Base-by-base conservation (phyloP, 169 alveolate species). In the Miamiensis avidus region DNA sequence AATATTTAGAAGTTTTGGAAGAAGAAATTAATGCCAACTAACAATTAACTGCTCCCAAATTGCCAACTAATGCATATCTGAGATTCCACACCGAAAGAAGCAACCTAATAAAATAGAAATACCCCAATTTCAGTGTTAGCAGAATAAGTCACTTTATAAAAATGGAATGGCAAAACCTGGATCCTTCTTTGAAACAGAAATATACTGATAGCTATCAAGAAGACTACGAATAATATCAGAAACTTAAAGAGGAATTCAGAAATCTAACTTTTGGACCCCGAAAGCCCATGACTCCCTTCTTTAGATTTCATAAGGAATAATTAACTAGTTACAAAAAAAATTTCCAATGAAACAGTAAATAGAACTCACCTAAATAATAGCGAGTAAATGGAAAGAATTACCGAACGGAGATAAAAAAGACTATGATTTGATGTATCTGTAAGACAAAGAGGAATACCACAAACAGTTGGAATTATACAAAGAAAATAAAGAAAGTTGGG, bases 211-310 rank as follows among this genome's bases (percentile, higher is more conserved):
- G 32, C 30, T 77, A 77, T 27, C 28, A 77, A 33, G 20, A 31
- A 26, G 82, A 77, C n/a, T 25, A 32, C 0, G 26, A 77, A 77
- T 32, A 31, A 31, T 77, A 77, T 34, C 25, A 77, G 20, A 33
- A 77, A 27, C 25, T 77, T 1, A 15, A 33, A 11, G 82, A 31
- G 0, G n/a, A 32, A 16, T 77, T 33, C 31, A 77, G 64, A n/a
- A 33, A 77, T 1, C 65, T 77, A 11, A 77, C 82, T 77, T 25
- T 16, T 11, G 64, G 64, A 33, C 82, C 82, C 26, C 31, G 33
- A 69, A 77, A 77, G 25, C 82, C 82, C 15, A 77, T 77, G 28
- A 77, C 82, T 77, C 82, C 82, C 26, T 77, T 32, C 31, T 77
- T 77, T 33, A 33, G 28, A 25, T 77, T 77, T 33, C 64, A 33